Evolutionary conservation across 768 basidiomycete species (phyloP), one percentile per base, ranked within the genome.

Genomic region (Fistulinella prunicolor): DNA sequence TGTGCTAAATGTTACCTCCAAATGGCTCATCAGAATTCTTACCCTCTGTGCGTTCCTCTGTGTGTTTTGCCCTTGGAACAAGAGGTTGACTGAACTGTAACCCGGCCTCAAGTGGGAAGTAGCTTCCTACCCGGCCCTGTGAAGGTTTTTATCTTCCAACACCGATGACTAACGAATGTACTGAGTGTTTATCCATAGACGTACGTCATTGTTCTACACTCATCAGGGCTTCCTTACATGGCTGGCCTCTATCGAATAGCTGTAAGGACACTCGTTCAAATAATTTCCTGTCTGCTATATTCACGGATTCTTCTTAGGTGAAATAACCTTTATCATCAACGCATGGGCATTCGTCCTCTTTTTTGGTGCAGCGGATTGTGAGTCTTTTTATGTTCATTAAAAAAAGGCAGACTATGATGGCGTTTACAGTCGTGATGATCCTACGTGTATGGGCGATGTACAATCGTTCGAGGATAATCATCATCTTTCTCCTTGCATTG

Each of bases 381-480:
- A 48, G 51, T 39, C 2, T 6, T 16, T n/a, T 0, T 7, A 9
- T 41, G 7, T 12, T 3, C 24, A 8, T 26, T 24, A 6, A 3
- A n/a, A 13, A 17, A n/a, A 26, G n/a, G n/a, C 9, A 23, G 22
- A 34, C 9, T 9, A 32, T 39, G 30, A 17, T n/a, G 22, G 1
- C 12, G 12, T 21, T 12, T 26, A n/a, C 19, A 46, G 46, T 46
- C 4, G 17, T 32, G 17, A 46, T 46, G 48, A 42, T 46, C 23
- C 43, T 53, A 3, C 43, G 48, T 6, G 8, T 57, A 19, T 55
- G 50, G 44, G 44, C 49, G 7, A 55, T 55, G 42, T 55, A 51
- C 38, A n/a, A 41, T 24, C 53, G 35, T 17, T 55, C 42, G 4
- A 43, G 20, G 16, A n/a, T 32, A 8, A 17, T 49, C 35, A 16